These are phyloP conservation scores for Ophiosphaerella herpotricha DNA, from an alignment of 2,329 filamentous ascomycete genomes.

Conservation along the genomic window DNA sequence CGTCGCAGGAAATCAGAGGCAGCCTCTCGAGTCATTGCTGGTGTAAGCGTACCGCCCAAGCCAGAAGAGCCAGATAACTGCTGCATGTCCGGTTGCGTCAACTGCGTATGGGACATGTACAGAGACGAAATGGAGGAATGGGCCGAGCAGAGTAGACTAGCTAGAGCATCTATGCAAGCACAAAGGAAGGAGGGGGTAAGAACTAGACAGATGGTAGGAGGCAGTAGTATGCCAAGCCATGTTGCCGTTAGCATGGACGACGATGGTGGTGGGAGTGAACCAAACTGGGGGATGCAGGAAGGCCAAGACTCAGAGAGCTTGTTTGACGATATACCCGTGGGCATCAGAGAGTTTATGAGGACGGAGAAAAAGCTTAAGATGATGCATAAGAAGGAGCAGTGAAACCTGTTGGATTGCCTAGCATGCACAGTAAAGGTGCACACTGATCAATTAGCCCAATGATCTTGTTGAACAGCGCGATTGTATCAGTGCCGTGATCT, in stretches of 20 bases:
- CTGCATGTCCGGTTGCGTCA: slow-evolving; percentile 98
- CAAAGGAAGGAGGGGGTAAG: slow-evolving; percentile 31
- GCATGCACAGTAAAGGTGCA: slow-evolving; percentile 6
- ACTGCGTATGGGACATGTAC: slow-evolving; percentile 94
- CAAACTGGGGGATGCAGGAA: slow-evolving; percentile 61
- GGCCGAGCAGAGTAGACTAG: slow-evolving; percentile 68
- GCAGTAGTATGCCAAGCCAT: slow-evolving; percentile 51
- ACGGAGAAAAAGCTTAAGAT: slow-evolving; percentile 88
- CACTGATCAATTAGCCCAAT: slow-evolving; percentile 12
- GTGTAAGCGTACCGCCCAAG: slow-evolving; percentile 78
- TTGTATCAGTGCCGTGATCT: neutral
- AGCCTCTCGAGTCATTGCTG: slow-evolving; percentile 70
- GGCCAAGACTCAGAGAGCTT: slow-evolving; percentile 62
- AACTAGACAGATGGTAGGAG: slow-evolving; percentile 43
- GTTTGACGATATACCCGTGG: slow-evolving; percentile 82
- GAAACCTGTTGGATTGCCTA: neutral
- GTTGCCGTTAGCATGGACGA: slow-evolving; percentile 72
- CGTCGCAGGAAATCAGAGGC: slow-evolving; percentile 64
- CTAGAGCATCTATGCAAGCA: slow-evolving; percentile 58
- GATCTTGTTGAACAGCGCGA: neutral
- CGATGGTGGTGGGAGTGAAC: slow-evolving; percentile 75
- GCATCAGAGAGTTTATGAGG: slow-evolving; percentile 96
- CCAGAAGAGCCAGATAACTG: slow-evolving; percentile 95
- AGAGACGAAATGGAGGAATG: slow-evolving; percentile 92
- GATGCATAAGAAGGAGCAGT: slow-evolving; percentile 67